phyloP scores from a whole-genome alignment of 345 rosid species.

The Lenwebbia sp. region DNA sequence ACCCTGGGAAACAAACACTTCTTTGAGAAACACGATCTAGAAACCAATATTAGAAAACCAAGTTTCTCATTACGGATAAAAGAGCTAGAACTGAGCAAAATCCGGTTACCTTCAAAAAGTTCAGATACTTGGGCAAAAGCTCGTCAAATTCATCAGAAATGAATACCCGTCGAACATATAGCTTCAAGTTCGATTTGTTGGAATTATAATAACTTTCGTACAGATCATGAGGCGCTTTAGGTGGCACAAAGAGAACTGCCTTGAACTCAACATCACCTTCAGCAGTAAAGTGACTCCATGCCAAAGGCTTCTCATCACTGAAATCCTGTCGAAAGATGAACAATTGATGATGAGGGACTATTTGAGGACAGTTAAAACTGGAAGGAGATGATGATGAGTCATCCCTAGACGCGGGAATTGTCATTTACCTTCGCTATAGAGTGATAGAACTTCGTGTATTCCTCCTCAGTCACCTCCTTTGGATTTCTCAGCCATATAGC shows the following conservation, averaged over 20 bases:
- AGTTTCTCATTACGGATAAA: neutral
- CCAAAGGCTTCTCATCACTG: constrained; percentile 70
- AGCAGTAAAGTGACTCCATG: constrained; percentile 93
- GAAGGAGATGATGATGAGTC: neutral
- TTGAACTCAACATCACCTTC: constrained; percentile 99
- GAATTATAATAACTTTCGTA: constrained; percentile 90
- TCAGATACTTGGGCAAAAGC: constrained; percentile 86
- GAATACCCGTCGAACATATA: constrained; percentile 92
- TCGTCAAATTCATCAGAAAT: constrained; percentile 98
- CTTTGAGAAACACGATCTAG: neutral
- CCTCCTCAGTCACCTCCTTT: constrained; percentile 90
- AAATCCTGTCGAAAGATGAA: constrained; percentile 46
- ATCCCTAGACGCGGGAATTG: neutral
- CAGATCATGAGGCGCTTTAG: constrained; percentile 87
- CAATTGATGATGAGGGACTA: neutral
- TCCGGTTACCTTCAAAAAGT: constrained; percentile 66
- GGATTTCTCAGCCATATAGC: constrained; percentile 98
- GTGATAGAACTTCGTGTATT: constrained; percentile 82
- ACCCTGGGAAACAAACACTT: constrained; percentile 49
- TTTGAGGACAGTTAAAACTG: neutral
- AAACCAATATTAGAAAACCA: neutral
- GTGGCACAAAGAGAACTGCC: constrained; percentile 89
- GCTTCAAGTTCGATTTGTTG: constrained; percentile 81
- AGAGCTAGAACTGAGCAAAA: neutral
- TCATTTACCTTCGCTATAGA: constrained; percentile 69